Evolutionary conservation across 2,329 filamentous ascomycete species (phyloP).

Genomic region (Metarhizium brunneum): DNA sequence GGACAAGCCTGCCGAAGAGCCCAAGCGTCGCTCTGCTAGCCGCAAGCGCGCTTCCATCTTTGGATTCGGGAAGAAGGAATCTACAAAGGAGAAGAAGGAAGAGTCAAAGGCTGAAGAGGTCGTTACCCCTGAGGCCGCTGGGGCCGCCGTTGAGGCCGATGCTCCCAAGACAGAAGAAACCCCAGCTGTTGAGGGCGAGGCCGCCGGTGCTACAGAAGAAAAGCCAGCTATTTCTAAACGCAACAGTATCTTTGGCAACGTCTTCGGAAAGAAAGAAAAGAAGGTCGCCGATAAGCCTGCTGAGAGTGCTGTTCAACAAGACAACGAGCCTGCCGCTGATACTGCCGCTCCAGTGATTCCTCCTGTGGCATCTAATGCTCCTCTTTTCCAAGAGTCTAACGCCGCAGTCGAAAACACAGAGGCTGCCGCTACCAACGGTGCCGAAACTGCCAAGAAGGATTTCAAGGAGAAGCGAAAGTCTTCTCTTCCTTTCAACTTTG

Average conservation of each 20-base stretch:
- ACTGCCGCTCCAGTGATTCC: constrained; percentile 51
- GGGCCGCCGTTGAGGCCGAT: constrained; percentile 23
- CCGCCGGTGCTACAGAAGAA: constrained; percentile 26
- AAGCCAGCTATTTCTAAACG: constrained; percentile 45
- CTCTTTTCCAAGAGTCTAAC: constrained; percentile 48
- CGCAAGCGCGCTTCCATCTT: constrained; percentile 60
- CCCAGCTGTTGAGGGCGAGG: constrained; percentile 21
- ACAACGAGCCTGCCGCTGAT: constrained; percentile 31
- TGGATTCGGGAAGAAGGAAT: constrained; percentile 48
- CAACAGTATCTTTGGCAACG: constrained; percentile 45
- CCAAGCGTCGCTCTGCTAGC: constrained; percentile 54
- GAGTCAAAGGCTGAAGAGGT: constrained; percentile 23
- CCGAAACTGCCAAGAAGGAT: constrained; percentile 49
- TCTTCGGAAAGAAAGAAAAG: constrained; percentile 49
- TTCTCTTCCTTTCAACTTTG: constrained; percentile 63
- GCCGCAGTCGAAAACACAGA: constrained; percentile 39
- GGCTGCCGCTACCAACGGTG: constrained; percentile 32
- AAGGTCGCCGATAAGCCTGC: constrained; percentile 44
- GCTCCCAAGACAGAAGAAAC: constrained; percentile 20
- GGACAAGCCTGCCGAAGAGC: constrained; percentile 33
- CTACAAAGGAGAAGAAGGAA: constrained; percentile 27
- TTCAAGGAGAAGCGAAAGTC: constrained; percentile 78
- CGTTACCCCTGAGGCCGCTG: constrained; percentile 19
- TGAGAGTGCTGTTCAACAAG: constrained; percentile 32
- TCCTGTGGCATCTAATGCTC: constrained; percentile 47